A percentile compares a stretch with the other conserved stretches of the same genome.
Conservation (phyloP, 2,329 filamentous ascomycete genomes). For the Colletotrichum costaricense region DNA sequence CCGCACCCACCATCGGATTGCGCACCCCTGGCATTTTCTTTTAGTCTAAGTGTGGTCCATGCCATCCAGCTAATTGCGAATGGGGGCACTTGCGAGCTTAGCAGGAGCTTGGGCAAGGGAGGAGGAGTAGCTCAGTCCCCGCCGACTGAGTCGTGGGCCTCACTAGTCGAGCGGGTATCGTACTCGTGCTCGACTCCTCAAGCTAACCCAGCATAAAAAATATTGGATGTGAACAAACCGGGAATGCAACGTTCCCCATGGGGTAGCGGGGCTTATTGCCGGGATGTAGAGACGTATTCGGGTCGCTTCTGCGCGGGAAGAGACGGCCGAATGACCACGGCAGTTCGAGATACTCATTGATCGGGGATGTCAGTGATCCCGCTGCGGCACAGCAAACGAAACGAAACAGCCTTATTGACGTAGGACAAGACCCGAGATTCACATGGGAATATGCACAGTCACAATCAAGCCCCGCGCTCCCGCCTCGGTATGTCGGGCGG, state of each 20-base stretch:
- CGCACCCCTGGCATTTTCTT: not conserved
- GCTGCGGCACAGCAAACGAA: not conserved
- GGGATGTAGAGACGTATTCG: conserved; percentile 1
- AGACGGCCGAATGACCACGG: conserved; percentile 21
- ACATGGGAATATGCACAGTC: conserved; percentile 30
- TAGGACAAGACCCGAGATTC: not conserved
- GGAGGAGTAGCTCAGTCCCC: conserved; percentile 3
- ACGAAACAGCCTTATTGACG: conserved; percentile 22
- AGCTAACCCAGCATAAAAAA: not conserved
- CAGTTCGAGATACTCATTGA: not conserved
- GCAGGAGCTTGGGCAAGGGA: not conserved
- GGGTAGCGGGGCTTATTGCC: conserved; percentile 24
- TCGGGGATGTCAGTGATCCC: conserved; percentile 11
- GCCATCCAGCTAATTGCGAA: conserved; percentile 5
- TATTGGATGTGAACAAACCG: not conserved
- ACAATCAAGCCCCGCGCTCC: not conserved
- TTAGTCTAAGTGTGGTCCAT: not conserved
- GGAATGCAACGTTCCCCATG: conserved; percentile 32
- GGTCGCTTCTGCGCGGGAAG: conserved; percentile 1
- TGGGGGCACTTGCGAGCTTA: not conserved
- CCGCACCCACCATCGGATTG: conserved; percentile 16
- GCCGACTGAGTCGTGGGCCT: conserved; percentile 28
- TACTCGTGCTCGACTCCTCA: conserved; percentile 7
- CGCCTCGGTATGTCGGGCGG: conserved; percentile 27
- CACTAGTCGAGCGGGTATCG: conserved; percentile 1